Evolutionary conservation across 345 rosid species (phyloP).

Genomic region (Sisymbrium altissimum): DNA sequence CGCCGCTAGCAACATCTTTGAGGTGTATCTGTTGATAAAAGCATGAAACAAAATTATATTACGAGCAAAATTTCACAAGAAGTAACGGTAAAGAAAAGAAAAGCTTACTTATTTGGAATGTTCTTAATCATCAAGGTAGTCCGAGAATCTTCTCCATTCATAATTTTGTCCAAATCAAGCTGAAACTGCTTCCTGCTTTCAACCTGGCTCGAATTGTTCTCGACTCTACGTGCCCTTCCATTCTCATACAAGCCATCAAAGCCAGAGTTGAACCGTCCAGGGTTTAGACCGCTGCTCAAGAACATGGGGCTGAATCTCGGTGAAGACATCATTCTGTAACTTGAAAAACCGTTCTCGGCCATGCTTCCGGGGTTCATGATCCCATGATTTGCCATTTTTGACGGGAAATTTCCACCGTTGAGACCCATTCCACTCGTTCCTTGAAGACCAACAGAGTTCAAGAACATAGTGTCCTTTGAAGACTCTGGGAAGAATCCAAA

Average conservation of each 20-base stretch:
- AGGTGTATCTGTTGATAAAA: constrained; percentile 31
- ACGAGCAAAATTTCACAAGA: not conserved
- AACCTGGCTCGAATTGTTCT: constrained; percentile 51
- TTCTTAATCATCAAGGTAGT: constrained; percentile 65
- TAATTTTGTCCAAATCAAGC: constrained; percentile 79
- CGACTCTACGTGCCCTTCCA: constrained; percentile 57
- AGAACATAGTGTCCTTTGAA: constrained; percentile 57
- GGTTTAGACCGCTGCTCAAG: constrained; percentile 53
- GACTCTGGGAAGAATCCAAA: constrained; percentile 78
- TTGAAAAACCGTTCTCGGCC: constrained; percentile 50
- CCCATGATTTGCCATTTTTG: constrained; percentile 46
- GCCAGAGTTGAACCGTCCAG: constrained; percentile 45
- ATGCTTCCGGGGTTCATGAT: constrained; percentile 48
- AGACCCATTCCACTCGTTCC: constrained; percentile 41
- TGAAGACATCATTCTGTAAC: constrained; percentile 73
- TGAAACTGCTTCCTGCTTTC: constrained; percentile 78
- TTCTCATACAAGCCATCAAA: constrained; percentile 64
- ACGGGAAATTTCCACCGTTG: constrained; percentile 32
- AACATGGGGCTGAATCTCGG: constrained; percentile 61
- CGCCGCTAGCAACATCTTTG: constrained; percentile 32
- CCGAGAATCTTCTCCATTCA: constrained; percentile 56
- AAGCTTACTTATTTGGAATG: constrained; percentile 60
- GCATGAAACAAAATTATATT: not conserved
- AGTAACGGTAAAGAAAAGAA: not conserved
- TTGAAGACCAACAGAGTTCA: constrained; percentile 52